These are phyloP conservation scores for Endoconidiophora polonica DNA, from an alignment of 2,329 filamentous ascomycete genomes.

Conservation along the genomic window DNA sequence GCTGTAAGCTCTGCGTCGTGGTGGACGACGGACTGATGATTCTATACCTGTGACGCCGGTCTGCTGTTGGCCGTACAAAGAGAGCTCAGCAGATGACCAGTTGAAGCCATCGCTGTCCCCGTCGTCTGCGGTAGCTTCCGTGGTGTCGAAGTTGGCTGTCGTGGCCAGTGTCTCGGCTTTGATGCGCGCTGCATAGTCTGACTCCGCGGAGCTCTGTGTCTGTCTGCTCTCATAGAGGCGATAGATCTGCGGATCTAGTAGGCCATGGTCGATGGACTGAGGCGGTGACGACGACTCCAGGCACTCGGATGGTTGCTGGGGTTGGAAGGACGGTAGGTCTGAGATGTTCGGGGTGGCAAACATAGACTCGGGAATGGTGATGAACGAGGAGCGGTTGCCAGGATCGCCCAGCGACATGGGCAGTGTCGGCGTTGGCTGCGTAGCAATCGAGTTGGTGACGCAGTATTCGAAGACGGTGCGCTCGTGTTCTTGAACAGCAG, in stretches of 20 bases:
- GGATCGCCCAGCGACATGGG: slow-evolving; percentile 12
- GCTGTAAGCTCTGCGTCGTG: slow-evolving; percentile 6
- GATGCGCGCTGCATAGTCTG: slow-evolving; percentile 8
- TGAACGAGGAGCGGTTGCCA: slow-evolving; percentile 10
- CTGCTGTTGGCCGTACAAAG: background rate
- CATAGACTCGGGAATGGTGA: slow-evolving; percentile 10
- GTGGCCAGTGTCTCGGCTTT: slow-evolving; percentile 10
- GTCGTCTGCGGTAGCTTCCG: background rate
- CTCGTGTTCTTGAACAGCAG: slow-evolving; percentile 11
- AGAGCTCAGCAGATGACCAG: background rate
- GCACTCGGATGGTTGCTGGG: too few species aligned
- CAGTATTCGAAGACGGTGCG: slow-evolving; percentile 12
- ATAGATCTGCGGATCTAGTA: slow-evolving; percentile 6
- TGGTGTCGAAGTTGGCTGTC: slow-evolving; percentile 1
- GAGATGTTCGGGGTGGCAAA: slow-evolving; percentile 6
- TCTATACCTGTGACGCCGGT: background rate
- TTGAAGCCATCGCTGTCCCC: background rate
- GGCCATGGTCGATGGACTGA: background rate
- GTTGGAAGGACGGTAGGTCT: background rate
- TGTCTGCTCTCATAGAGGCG: slow-evolving; percentile 5
- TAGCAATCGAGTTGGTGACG: slow-evolving; percentile 8
- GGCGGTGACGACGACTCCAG: background rate
- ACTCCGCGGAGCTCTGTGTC: slow-evolving; percentile 3
- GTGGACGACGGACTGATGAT: background rate
- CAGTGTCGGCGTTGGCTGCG: slow-evolving; percentile 8